Conservation (phyloP, 164 flowering plant genomes). For the Kalanchoe fedtschenkoi region DNA sequence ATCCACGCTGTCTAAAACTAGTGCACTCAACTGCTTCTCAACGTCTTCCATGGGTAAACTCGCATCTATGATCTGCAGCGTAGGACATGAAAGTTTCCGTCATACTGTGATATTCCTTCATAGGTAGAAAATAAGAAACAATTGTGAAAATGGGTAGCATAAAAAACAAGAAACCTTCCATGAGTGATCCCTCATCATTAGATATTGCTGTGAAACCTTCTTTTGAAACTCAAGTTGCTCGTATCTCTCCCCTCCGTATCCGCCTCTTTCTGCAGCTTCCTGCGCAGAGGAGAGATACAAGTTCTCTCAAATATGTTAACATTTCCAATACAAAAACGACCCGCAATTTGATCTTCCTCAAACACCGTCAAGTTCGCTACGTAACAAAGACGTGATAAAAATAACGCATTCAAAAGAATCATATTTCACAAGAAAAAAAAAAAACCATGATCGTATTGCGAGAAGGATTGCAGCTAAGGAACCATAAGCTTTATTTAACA, state of each 20-base stretch:
- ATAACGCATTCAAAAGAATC: neutral
- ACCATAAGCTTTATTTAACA: too few species aligned
- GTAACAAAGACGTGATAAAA: neutral
- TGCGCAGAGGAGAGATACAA: slow-evolving; percentile 14
- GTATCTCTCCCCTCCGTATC: slow-evolving; percentile 82
- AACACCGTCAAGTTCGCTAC: neutral
- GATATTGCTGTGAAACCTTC: slow-evolving; percentile 50
- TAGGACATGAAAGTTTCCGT: neutral
- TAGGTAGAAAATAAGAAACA: neutral
- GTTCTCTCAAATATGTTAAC: neutral
- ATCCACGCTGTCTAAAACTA: slow-evolving; percentile 33
- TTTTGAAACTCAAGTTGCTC: slow-evolving; percentile 81
- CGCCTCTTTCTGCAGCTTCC: slow-evolving; percentile 90
- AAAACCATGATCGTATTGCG: neutral
- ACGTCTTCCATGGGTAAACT: slow-evolving; percentile 53
- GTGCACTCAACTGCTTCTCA: slow-evolving; percentile 46
- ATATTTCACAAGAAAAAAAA: neutral
- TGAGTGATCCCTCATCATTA: slow-evolving; percentile 42
- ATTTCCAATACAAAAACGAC: neutral
- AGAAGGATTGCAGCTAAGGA: too few species aligned
- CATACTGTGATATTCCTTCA: neutral
- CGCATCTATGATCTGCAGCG: slow-evolving; percentile 61
- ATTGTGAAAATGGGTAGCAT: neutral
- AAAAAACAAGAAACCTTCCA: slow-evolving; percentile 58
- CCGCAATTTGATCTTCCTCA: neutral